Evolutionary conservation across 2,329 filamentous ascomycete species (phyloP), one percentile per base, ranked within the genome.

Genomic region (Rhynchosporium secalis): DNA sequence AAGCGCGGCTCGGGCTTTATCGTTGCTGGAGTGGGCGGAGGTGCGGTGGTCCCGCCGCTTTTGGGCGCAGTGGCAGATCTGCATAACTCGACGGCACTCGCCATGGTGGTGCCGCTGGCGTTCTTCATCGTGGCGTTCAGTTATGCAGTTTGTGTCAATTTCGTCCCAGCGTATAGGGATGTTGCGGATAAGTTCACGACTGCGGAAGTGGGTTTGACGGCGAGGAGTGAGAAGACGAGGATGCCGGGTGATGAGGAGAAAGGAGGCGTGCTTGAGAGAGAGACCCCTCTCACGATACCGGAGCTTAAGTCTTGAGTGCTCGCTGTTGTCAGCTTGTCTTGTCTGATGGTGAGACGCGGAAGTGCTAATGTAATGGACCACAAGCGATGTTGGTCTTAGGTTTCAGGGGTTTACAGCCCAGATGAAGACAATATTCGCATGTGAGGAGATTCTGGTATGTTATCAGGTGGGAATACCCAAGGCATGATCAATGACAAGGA

Each of bases 1-100:
- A 83, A 83, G 71, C 52, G 74, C 75, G 81, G 80, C 4, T 77
- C 77, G 1, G 78, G 79, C 1, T 78, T 77, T 64, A 80, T 83
- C 55, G 76, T 83, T 1, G 80, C 74, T 1, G 78, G 78, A 51
- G 79, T 83, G 0, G 73, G 73, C n/a, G 81, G 81, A 6, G 80
- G 79, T 40, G 79, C 79, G 4, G 74, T 74, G 13, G 78, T 81
- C 2, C 80, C 80, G 0, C 79, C 80, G 0, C 69, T 82, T 2
- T 70, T 82, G 0, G 80, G 79, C 10, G 78, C 73, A 2, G 78
- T 77, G 1, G 76, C 79, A 64, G 64, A 66, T 51, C 15, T 54
- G 6, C 38, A 64, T 41, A 60, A 65, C 15, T 63, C 61, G 8
- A 65, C 64, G 1, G 65, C 66, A 3, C 61, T 52, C 1, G 66